Evolutionary conservation across 208 protist species (phyloP).

Genomic region (Acanthamoeba triangularis): DNA sequence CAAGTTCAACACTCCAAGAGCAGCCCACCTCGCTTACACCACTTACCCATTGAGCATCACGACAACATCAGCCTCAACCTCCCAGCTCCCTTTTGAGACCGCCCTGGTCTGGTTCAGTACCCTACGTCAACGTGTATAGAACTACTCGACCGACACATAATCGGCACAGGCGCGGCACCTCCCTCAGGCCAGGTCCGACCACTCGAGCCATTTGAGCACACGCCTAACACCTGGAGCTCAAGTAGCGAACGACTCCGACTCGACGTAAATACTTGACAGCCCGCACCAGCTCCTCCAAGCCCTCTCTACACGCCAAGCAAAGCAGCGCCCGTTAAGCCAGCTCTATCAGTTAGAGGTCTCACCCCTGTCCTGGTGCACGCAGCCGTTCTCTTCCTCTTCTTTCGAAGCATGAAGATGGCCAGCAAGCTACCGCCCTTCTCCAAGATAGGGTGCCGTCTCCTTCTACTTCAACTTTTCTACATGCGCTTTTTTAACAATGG

Average conservation of each 20-base stretch:
- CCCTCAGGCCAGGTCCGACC: too few species aligned
- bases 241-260: too few species aligned
- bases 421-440: slow-evolving; percentile 55
- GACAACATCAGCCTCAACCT: neutral
- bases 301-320: too few species aligned
- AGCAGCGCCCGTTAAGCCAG: too few species aligned
- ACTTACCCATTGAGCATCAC: too few species aligned
- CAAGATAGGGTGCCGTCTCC: neutral
- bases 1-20: neutral
- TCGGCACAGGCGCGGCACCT: neutral
- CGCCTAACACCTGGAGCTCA: neutral
- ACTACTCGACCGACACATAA: neutral
- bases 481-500: too few species aligned
- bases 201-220: too few species aligned
- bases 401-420: slow-evolving; percentile 59
- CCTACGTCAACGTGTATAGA: neutral
- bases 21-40: too few species aligned
- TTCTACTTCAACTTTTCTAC: neutral
- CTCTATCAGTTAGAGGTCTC: neutral
- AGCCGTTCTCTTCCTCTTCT: neutral
- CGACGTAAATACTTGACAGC: too few species aligned
- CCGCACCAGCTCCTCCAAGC: too few species aligned
- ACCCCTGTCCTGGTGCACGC: too few species aligned
- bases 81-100: neutral
- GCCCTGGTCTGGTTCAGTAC: neutral